Evolutionary conservation across 208 protist species (phyloP).

Genomic region (Leptomonas seymouri): DNA sequence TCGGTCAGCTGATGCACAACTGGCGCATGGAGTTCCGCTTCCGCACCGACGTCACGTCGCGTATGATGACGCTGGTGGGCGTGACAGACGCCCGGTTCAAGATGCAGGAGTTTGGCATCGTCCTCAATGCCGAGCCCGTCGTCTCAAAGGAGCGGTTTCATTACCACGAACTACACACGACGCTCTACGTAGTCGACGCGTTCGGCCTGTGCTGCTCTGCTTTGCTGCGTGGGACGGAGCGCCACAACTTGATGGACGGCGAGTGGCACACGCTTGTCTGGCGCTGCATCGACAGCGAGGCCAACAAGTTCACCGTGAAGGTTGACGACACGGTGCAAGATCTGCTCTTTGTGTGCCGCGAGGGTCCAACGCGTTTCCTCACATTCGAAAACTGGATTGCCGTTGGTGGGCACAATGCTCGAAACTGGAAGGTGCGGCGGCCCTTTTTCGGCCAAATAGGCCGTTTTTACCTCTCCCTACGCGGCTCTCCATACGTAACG

Average conservation of each 20-base stretch:
- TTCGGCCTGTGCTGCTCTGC: slow-evolving; percentile 84
- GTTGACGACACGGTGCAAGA: slow-evolving; percentile 87
- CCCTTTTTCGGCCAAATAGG: slow-evolving; percentile 77
- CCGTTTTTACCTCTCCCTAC: slow-evolving; percentile 71
- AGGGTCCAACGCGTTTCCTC: slow-evolving; percentile 75
- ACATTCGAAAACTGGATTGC: slow-evolving; percentile 82
- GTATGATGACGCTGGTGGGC: slow-evolving; percentile 83
- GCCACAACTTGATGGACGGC: slow-evolving; percentile 84
- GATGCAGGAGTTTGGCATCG: slow-evolving; percentile 89
- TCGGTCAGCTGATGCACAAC: slow-evolving; percentile 88
- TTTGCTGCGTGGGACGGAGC: slow-evolving; percentile 80
- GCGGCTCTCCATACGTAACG: slow-evolving; percentile 70
- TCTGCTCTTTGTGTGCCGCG: slow-evolving; percentile 74
- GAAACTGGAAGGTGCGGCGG: slow-evolving; percentile 77
- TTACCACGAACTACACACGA: slow-evolving; percentile 85
- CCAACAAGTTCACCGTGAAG: slow-evolving; percentile 88
- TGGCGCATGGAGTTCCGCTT: slow-evolving; percentile 89
- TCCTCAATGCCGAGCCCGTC: slow-evolving; percentile 85
- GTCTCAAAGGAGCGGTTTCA: slow-evolving; percentile 80
- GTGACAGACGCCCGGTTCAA: slow-evolving; percentile 82
- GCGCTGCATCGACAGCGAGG: slow-evolving; percentile 84
- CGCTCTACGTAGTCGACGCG: slow-evolving; percentile 83
- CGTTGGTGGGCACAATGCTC: slow-evolving; percentile 85
- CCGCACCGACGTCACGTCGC: slow-evolving; percentile 66
- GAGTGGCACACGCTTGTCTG: slow-evolving; percentile 91